These are phyloP conservation scores for Neostapfia colusana DNA, from an alignment of 176 grass and related monocot genomes.

Conservation along the genomic window DNA sequence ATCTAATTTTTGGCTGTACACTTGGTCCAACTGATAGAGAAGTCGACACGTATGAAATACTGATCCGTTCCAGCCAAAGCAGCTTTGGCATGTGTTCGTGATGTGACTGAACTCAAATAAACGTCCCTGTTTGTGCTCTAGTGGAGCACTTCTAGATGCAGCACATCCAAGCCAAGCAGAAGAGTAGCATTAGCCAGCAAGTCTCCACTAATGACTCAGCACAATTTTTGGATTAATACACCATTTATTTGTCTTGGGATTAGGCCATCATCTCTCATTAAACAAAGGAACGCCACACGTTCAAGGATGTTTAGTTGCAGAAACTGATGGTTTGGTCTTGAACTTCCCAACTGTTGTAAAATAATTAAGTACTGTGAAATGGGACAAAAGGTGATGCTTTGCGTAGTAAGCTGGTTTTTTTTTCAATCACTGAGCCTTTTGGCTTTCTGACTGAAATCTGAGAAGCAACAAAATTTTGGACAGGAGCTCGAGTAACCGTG, in stretches of 20 bases:
- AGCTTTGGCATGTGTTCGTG: conserved; percentile 33
- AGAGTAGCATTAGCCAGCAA: conserved; percentile 49
- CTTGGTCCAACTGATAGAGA: background rate
- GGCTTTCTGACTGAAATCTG: no score
- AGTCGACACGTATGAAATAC: conserved; percentile 20
- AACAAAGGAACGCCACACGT: conserved; percentile 23
- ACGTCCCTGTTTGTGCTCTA: conserved; percentile 40
- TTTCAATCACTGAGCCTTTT: no score
- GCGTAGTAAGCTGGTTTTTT: no score
- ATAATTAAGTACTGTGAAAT: conserved; percentile 23
- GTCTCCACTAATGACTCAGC: conserved; percentile 56
- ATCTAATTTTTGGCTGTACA: conserved; percentile 38
- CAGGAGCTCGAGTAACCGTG: no score
- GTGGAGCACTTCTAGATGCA: conserved; percentile 54
- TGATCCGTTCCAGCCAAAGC: conserved; percentile 24
- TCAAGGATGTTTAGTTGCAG: background rate
- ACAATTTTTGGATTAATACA: conserved; percentile 23
- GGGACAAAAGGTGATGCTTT: conserved; percentile 32
- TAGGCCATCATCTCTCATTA: conserved; percentile 33
- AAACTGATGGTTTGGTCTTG: background rate
- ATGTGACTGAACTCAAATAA: conserved; percentile 46
- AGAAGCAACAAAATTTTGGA: no score
- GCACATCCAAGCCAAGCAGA: conserved; percentile 36
- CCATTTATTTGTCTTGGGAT: conserved; percentile 41
- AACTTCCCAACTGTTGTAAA: background rate